phyloP scores from a whole-genome alignment of 345 rosid genomes.

The Eucalyptus cloeziana region DNA sequence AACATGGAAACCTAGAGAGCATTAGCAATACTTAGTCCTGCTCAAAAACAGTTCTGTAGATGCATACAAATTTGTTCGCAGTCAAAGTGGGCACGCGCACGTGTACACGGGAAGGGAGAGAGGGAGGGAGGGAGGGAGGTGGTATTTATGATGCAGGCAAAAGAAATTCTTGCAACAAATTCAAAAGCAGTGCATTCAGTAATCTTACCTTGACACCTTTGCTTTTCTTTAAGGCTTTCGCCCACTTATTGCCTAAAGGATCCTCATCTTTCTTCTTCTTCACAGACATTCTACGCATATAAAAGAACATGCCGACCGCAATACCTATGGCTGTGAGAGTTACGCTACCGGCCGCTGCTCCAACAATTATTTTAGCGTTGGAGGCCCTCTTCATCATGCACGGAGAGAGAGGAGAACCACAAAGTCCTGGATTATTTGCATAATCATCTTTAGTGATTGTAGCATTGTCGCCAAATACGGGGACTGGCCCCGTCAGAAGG shows the following conservation, averaged over 20 bases:
- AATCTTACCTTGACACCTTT: conserved; percentile 62
- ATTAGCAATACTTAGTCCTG: background rate
- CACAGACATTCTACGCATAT: conserved; percentile 33
- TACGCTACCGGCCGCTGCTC: conserved; percentile 64
- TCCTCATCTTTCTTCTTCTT: conserved; percentile 60
- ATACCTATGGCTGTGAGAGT: conserved; percentile 51
- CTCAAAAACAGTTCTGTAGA: background rate
- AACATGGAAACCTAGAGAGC: conserved; percentile 72
- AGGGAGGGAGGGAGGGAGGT: background rate
- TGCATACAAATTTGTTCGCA: background rate
- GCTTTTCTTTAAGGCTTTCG: conserved; percentile 53
- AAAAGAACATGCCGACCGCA: conserved; percentile 34
- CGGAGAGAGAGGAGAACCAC: conserved; percentile 38
- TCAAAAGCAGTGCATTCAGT: background rate
- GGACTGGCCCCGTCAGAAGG: conserved; percentile 52
- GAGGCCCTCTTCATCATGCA: conserved; percentile 12
- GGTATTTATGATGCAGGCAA: background rate
- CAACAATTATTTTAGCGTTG: conserved; percentile 28
- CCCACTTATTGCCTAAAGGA: conserved; percentile 92
- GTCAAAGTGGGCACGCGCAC: background rate
- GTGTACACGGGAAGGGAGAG: background rate
- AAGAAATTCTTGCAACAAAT: background rate
- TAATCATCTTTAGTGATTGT: background rate
- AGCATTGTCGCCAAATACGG: background rate
- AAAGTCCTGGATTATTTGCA: conserved; percentile 51